Evolutionary conservation across 768 basidiomycete genomes (phyloP).

Genomic region (Panellus pusillus): DNA sequence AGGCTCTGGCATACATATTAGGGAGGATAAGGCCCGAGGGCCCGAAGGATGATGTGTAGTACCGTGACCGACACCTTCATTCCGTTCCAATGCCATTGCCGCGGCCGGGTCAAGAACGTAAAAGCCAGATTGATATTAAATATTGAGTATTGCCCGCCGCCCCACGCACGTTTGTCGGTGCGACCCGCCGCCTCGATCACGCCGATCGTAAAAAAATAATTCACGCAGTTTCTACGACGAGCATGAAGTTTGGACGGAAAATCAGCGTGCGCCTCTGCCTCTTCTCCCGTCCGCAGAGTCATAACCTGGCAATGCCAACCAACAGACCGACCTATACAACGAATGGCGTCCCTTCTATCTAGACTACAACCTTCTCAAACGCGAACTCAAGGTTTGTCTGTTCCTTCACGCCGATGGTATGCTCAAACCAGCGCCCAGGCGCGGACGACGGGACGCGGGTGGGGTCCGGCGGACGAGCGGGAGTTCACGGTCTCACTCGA

Average conservation of each 20-base stretch:
- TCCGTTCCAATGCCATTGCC: too few species aligned
- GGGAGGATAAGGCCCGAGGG: too few species aligned
- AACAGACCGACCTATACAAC: slow-evolving; percentile 76
- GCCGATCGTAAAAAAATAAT: too few species aligned
- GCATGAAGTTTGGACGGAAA: slow-evolving; percentile 23
- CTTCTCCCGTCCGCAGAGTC: neutral
- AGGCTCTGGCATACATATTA: too few species aligned
- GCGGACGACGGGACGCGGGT: slow-evolving; percentile 55
- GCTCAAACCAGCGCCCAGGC: slow-evolving; percentile 29
- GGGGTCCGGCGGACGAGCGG: slow-evolving; percentile 79
- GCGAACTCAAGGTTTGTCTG: slow-evolving; percentile 73
- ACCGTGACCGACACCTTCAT: too few species aligned
- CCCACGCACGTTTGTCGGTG: too few species aligned
- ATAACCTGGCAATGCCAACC: neutral
- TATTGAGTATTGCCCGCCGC: too few species aligned
- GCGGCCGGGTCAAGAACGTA: too few species aligned
- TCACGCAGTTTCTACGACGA: neutral
- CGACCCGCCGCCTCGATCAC: too few species aligned
- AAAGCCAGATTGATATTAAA: too few species aligned
- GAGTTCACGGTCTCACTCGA: slow-evolving; percentile 81
- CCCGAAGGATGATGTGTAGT: too few species aligned
- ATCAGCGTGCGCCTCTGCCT: slow-evolving; percentile 12
- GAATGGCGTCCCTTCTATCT: slow-evolving; percentile 93
- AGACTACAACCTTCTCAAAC: slow-evolving; percentile 87
- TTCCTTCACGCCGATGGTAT: neutral